phyloP scores from a whole-genome alignment of 768 basidiomycete species.

The Leccinum incarnatum region DNA sequence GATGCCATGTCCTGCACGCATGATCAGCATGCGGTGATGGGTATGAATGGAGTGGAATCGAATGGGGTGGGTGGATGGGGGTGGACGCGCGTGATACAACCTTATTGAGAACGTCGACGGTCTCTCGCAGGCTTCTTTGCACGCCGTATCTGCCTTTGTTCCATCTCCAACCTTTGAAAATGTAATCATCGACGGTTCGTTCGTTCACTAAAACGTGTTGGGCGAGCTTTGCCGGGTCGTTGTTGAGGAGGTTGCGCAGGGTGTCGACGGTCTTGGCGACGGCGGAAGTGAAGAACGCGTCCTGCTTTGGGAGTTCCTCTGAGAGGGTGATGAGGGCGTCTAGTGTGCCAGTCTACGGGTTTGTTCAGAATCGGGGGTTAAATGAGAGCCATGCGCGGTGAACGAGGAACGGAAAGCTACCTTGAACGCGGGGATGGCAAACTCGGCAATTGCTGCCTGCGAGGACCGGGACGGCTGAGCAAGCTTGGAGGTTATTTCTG shows the following conservation, averaged over 20 bases:
- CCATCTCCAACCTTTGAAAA: constrained; percentile 87
- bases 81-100: constrained; percentile 39
- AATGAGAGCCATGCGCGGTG: constrained; percentile 3
- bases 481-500: constrained; percentile 65
- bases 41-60: constrained; percentile 17
- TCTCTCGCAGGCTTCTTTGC: constrained; percentile 77
- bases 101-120: constrained; percentile 83
- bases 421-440: constrained; percentile 88
- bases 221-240: constrained; percentile 71
- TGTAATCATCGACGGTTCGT: constrained; percentile 70
- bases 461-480: constrained; percentile 51
- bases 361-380: neutral
- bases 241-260: constrained; percentile 84
- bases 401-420: constrained; percentile 36
- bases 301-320: constrained; percentile 91
- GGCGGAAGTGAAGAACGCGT: constrained; percentile 78
- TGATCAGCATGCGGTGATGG: constrained; percentile 22
- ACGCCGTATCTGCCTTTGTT: constrained; percentile 88
- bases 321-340: constrained; percentile 85
- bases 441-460: constrained; percentile 52
- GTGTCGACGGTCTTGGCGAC: constrained; percentile 95
- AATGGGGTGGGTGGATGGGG: constrained; percentile 8
- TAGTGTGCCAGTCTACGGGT: constrained; percentile 83
- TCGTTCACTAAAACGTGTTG: constrained; percentile 84
- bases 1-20: constrained; percentile 76